These are phyloP conservation scores for Beauveria scarabaeidicola DNA, from an alignment of 2,329 filamentous ascomycete species.

Conservation along the genomic window DNA sequence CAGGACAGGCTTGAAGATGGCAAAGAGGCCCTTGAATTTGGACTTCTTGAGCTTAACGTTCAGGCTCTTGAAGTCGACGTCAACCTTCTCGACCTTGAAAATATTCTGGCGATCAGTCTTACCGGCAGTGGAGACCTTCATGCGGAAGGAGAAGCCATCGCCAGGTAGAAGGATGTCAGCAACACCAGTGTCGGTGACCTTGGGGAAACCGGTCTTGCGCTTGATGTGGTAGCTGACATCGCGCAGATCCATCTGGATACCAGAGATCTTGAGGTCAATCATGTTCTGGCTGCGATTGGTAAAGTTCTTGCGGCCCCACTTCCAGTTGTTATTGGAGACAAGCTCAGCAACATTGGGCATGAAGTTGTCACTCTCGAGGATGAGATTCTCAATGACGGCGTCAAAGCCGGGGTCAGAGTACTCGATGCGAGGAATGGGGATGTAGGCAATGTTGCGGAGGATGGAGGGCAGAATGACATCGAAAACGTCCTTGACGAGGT, in stretches of 20 bases:
- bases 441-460: slow-evolving; percentile 79
- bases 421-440: slow-evolving; percentile 91
- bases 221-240: slow-evolving; percentile 94
- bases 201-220: slow-evolving; percentile 87
- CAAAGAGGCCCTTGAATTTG: slow-evolving; percentile 86
- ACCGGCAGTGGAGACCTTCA: slow-evolving; percentile 76
- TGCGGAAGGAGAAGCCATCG: slow-evolving; percentile 82
- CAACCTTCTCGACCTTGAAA: slow-evolving; percentile 88
- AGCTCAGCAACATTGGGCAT: slow-evolving; percentile 89
- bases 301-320: slow-evolving; percentile 85
- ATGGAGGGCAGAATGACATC: slow-evolving; percentile 77
- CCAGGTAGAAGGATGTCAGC: slow-evolving; percentile 83
- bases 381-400: slow-evolving; percentile 85
- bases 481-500: slow-evolving; percentile 80
- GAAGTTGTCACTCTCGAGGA: slow-evolving; percentile 93
- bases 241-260: slow-evolving; percentile 83
- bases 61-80: slow-evolving; percentile 72
- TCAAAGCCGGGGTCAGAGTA: slow-evolving; percentile 79
- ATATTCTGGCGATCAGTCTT: slow-evolving; percentile 70
- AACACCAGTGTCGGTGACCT: slow-evolving; percentile 77
- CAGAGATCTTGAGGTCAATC: slow-evolving; percentile 73
- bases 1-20: slow-evolving; percentile 76
- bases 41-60: slow-evolving; percentile 90
- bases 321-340: slow-evolving; percentile 86
- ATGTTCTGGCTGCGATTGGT: slow-evolving; percentile 75